phyloP scores from a whole-genome alignment of 208 protist species.

The Leishmania guyanensis region DNA sequence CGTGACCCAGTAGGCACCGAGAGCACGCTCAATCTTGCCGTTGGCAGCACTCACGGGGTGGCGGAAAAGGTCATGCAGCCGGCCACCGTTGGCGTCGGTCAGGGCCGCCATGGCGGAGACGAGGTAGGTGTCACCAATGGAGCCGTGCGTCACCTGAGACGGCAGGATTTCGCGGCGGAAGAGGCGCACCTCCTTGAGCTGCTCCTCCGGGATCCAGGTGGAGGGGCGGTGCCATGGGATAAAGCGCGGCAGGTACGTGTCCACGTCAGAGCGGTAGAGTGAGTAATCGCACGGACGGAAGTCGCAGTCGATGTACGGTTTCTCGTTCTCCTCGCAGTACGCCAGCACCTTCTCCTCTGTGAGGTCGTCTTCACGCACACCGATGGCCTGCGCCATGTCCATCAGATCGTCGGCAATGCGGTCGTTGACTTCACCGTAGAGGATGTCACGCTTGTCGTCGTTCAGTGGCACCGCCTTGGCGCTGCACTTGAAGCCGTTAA shows the following conservation, averaged over 20 bases:
- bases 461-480: slow-evolving; percentile 57
- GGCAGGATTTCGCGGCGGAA: slow-evolving; percentile 70
- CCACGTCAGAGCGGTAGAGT: slow-evolving; percentile 64
- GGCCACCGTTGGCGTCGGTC: slow-evolving; percentile 38
- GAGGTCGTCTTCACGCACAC: slow-evolving; percentile 35
- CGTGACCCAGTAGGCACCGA: slow-evolving; percentile 80
- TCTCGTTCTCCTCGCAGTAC: slow-evolving; percentile 55
- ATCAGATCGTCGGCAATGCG: slow-evolving; percentile 40
- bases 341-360: slow-evolving; percentile 61
- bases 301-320: slow-evolving; percentile 65
- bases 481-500: slow-evolving; percentile 72
- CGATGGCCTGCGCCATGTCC: slow-evolving; percentile 46
- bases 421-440: slow-evolving; percentile 53
- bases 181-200: slow-evolving; percentile 63
- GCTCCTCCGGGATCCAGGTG: slow-evolving; percentile 58
- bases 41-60: slow-evolving; percentile 60
- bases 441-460: slow-evolving; percentile 51
- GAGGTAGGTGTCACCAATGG: slow-evolving; percentile 84
- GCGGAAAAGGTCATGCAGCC: slow-evolving; percentile 63
- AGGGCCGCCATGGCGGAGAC: slow-evolving; percentile 67
- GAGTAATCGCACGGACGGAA: slow-evolving; percentile 73
- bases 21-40: slow-evolving; percentile 52
- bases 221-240: slow-evolving; percentile 66
- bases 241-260: slow-evolving; percentile 59
- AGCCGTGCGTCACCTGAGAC: slow-evolving; percentile 70